phyloP scores from a whole-genome alignment of 2,329 filamentous ascomycete species.

The Fusarium mexicanum region DNA sequence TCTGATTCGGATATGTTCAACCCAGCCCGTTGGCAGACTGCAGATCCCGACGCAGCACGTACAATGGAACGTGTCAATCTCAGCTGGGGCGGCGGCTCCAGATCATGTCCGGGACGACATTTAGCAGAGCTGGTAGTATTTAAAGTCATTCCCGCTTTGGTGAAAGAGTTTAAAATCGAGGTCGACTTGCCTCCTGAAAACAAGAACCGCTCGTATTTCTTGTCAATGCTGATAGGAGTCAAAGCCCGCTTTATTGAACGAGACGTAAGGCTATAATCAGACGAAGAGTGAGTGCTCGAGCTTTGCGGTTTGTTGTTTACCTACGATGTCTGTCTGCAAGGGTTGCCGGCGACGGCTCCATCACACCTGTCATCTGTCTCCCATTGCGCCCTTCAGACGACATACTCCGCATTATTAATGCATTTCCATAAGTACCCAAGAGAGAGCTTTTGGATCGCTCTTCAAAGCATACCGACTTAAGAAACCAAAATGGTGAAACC shows the following conservation, averaged over 20 bases:
- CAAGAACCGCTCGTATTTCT: slow-evolving; percentile 58
- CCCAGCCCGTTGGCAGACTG: slow-evolving; percentile 59
- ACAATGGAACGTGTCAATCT: slow-evolving; percentile 60
- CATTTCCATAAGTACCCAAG: not conserved
- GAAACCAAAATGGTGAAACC: slow-evolving; percentile 19
- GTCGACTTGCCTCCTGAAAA: slow-evolving; percentile 51
- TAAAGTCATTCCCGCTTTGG: slow-evolving; percentile 54
- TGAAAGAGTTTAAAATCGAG: slow-evolving; percentile 57
- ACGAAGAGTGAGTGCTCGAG: too few relatives aligned
- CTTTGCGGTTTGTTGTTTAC: not conserved
- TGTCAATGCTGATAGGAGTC: slow-evolving; percentile 62
- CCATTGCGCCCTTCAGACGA: slow-evolving; percentile 31
- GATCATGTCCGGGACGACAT: slow-evolving; percentile 61
- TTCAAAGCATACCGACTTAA: not conserved
- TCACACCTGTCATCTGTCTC: not conserved
- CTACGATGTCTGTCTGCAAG: not conserved
- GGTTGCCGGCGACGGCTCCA: not conserved
- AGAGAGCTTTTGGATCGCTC: rapidly evolving
- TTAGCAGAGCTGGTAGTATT: slow-evolving; percentile 61
- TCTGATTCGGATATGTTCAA: slow-evolving; percentile 54
- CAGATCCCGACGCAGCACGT: slow-evolving; percentile 40
- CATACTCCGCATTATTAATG: slow-evolving; percentile 28
- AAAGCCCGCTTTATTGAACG: slow-evolving; percentile 51
- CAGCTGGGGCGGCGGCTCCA: slow-evolving; percentile 62
- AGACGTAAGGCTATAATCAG: not conserved